Evolutionary conservation across 768 basidiomycete species (phyloP).

Genomic region (Lactarius hatsudake): DNA sequence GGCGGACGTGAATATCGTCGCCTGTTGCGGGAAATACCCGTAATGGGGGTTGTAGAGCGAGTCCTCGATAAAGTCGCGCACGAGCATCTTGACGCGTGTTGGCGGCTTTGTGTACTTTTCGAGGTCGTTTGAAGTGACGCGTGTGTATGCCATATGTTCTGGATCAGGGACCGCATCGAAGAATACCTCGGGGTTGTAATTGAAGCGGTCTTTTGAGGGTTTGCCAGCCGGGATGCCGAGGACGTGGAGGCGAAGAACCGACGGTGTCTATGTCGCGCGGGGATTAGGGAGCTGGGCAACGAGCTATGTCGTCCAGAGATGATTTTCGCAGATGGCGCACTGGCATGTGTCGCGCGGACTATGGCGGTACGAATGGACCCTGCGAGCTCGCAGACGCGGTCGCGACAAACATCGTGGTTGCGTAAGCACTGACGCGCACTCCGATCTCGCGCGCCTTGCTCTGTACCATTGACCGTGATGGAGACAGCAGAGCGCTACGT

Average conservation of each 20-base stretch:
- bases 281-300: neutral
- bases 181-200: conserved; percentile 66
- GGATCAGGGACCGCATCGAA: conserved; percentile 48
- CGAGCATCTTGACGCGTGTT: conserved; percentile 84
- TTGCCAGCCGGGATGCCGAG: neutral
- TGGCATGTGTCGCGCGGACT: conserved; percentile 18
- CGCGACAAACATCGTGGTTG: neutral
- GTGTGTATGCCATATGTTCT: conserved; percentile 47
- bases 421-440: conserved; percentile 21
- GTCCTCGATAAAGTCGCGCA: conserved; percentile 96
- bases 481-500: conserved; percentile 33
- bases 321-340: conserved; percentile 20
- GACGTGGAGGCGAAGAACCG: conserved; percentile 19
- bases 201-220: conserved; percentile 56
- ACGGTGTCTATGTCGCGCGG: neutral
- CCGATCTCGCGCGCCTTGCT: neutral
- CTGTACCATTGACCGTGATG: conserved; percentile 22
- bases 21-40: conserved; percentile 94
- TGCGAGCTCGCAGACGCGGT: neutral
- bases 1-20: conserved; percentile 77
- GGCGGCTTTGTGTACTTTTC: conserved; percentile 60
- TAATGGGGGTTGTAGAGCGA: conserved; percentile 96
- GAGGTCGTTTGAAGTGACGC: conserved; percentile 71
- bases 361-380: neutral
- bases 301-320: conserved; percentile 15